These are phyloP conservation scores for Gaillardinia entomophila DNA, from an alignment of 805 yeast species.

Conservation along the genomic window DNA sequence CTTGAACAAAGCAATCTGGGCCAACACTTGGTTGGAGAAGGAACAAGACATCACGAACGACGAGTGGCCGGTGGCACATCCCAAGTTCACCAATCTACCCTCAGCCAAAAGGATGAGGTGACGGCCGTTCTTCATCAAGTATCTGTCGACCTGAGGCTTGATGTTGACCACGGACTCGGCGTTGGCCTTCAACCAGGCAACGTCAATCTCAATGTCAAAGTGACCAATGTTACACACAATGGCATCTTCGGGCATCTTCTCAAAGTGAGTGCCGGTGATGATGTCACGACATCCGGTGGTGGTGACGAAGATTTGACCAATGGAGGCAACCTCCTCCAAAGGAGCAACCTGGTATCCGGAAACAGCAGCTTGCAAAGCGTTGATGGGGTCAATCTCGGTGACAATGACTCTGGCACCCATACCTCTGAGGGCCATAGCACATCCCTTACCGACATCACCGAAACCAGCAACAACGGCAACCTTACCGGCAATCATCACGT, in stretches of 20 bases:
- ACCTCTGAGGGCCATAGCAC: slow-evolving; percentile 97
- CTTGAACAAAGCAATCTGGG: slow-evolving; percentile 96
- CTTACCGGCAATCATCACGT: slow-evolving; percentile 99
- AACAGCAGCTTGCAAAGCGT: slow-evolving; percentile 99
- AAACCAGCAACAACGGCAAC: slow-evolving; percentile 98
- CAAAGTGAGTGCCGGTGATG: slow-evolving; percentile 83
- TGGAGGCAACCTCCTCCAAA: slow-evolving; percentile 85
- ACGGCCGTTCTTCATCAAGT: slow-evolving; percentile 79
- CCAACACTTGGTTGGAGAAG: slow-evolving; percentile 98
- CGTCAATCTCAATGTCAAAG: slow-evolving; percentile 98
- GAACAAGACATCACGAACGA: slow-evolving; percentile 99
- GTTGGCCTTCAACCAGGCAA: slow-evolving; percentile 95
- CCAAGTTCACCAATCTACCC: slow-evolving; percentile 98
- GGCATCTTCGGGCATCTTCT: slow-evolving; percentile 96
- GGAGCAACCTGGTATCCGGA: slow-evolving; percentile 96
- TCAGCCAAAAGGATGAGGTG: slow-evolving; percentile 95
- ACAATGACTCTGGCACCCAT: slow-evolving; percentile 99
- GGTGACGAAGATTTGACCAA: slow-evolving; percentile 97
- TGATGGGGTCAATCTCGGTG: slow-evolving; percentile 97
- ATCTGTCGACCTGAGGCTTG: slow-evolving; percentile 99
- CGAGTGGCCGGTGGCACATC: slow-evolving; percentile 99
- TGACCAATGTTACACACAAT: slow-evolving; percentile 99
- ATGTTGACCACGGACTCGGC: slow-evolving; percentile 93
- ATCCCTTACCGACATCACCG: slow-evolving; percentile 99
- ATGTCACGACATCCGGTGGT: slow-evolving; percentile 99